phyloP scores from a whole-genome alignment of 345 rosid genomes.

The Rhizophora mangle region DNA sequence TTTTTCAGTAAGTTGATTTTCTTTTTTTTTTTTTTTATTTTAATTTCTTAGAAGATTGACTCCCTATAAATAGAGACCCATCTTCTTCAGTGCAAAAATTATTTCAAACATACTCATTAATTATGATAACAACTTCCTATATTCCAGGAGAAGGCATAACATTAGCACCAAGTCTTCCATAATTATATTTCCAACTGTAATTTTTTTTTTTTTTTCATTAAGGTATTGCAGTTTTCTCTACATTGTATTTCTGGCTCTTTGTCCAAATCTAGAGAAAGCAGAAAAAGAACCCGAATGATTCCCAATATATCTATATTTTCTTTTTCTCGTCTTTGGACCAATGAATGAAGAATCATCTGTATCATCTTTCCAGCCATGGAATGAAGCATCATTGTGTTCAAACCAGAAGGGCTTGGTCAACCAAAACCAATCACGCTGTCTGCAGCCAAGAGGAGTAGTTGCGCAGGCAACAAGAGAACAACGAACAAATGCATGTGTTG shows the following conservation, averaged over 20 bases:
- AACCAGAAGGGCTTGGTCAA: slow-evolving; percentile 11
- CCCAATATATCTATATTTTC: neutral
- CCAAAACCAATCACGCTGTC: slow-evolving; percentile 38
- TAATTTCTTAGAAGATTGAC: too few species aligned
- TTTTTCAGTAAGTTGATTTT: too few species aligned
- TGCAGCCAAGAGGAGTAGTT: slow-evolving; percentile 59
- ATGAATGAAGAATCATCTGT: slow-evolving; percentile 50
- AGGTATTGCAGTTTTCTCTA: slow-evolving; percentile 9
- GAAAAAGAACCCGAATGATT: too few species aligned
- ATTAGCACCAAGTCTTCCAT: neutral
- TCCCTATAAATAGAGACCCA: too few species aligned
- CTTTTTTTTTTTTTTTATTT: too few species aligned
- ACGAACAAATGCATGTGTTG: slow-evolving; percentile 85
- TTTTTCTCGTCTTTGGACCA: neutral
- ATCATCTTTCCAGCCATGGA: slow-evolving; percentile 17
- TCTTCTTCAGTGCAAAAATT: too few species aligned
- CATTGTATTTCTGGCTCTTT: neutral
- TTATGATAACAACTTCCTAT: too few species aligned
- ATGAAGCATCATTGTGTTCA: slow-evolving; percentile 2
- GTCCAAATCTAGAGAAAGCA: neutral
- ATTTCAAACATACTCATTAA: too few species aligned
- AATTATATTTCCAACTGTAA: neutral
- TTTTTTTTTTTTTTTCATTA: slow-evolving; percentile 13
- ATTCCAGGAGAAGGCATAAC: neutral
- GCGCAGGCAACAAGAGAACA: slow-evolving; percentile 65